Percentiles rank a stretch among this genome's conserved stretches.
Conservation (phyloP, 208 protist species). For the Crithidia fasciculata region DNA sequence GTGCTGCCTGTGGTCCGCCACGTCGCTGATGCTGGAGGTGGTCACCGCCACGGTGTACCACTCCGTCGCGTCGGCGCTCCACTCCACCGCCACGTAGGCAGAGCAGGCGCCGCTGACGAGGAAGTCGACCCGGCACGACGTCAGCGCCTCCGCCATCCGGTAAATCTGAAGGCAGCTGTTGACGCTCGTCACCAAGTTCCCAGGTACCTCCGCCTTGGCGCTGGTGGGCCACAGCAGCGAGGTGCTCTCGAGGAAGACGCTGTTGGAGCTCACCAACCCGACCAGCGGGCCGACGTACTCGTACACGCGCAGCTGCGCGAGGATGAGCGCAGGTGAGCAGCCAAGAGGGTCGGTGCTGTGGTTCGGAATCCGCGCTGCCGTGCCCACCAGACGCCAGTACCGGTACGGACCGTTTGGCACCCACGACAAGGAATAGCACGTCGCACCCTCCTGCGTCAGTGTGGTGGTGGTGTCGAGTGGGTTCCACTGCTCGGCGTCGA, state of each 20-base stretch:
- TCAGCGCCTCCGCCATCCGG: slow-evolving; percentile 8
- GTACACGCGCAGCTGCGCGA: slow-evolving; percentile 18
- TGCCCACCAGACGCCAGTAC: slow-evolving; percentile 28
- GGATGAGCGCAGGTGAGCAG: not conserved
- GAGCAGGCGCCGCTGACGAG: slow-evolving; percentile 18
- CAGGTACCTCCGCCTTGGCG: not conserved
- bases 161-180: slow-evolving; percentile 20
- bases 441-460: not conserved
- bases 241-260: slow-evolving; percentile 17
- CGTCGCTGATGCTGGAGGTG: slow-evolving; percentile 11
- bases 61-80: slow-evolving; percentile 39
- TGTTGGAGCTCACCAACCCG: slow-evolving; percentile 20
- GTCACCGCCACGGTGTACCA: slow-evolving; percentile 30
- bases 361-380: not conserved
- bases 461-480: not conserved
- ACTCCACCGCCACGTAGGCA: slow-evolving; percentile 36
- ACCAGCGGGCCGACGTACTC: slow-evolving; percentile 31
- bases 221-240: slow-evolving; percentile 26
- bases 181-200: slow-evolving; percentile 5
- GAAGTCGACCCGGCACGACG: slow-evolving; percentile 28
- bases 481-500: slow-evolving; percentile 1
- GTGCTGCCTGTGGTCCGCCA: not conserved
- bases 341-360: not conserved
- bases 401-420: slow-evolving; percentile 30
- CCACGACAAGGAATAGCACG: slow-evolving; percentile 19